Percentiles rank a stretch among this genome's conserved stretches.
Evolutionary conservation across 1,284 basidiomycete genomes (phyloP).

Genomic region (Chondrostereum purpureum): DNA sequence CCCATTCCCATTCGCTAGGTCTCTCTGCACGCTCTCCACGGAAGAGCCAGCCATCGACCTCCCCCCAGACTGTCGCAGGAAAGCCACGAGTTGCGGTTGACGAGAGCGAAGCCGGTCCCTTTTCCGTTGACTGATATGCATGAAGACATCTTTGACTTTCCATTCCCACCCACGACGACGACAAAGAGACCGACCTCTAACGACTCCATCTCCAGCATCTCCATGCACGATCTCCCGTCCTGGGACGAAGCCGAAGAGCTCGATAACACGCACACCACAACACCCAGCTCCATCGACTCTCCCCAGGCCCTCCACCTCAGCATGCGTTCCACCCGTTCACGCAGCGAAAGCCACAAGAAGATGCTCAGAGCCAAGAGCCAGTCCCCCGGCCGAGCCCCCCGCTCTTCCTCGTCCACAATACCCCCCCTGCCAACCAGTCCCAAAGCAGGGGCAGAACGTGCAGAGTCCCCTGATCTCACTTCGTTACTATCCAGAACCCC

Average conservation of each 20-base stretch:
- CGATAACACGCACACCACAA: slow-evolving; percentile 5
- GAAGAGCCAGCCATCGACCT: background rate
- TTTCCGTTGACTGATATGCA: no score
- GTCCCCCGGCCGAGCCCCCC: slow-evolving; percentile 14
- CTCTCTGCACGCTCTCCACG: background rate
- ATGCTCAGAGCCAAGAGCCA: slow-evolving; percentile 17
- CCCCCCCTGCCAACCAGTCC: slow-evolving; percentile 9
- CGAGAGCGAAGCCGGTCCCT: no score
- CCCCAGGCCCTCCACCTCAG: slow-evolving; percentile 26
- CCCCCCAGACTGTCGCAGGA: background rate
- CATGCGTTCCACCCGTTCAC: slow-evolving; percentile 26
- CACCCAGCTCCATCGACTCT: slow-evolving; percentile 10
- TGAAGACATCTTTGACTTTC: background rate
- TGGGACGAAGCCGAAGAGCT: slow-evolving; percentile 7
- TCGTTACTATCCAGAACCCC: slow-evolving; percentile 25
- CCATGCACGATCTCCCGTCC: slow-evolving; percentile 10
- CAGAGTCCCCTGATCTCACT: slow-evolving; percentile 19
- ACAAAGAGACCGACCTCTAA: background rate
- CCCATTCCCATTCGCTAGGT: background rate
- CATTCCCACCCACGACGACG: background rate
- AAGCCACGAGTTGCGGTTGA: no score
- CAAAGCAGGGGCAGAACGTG: background rate
- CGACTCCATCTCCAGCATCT: slow-evolving; percentile 8
- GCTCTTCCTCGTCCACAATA: slow-evolving; percentile 4
- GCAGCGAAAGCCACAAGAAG: slow-evolving; percentile 25